Evolutionary conservation across 768 basidiomycete species (phyloP).

Genomic region (Amanita pallidorosea): DNA sequence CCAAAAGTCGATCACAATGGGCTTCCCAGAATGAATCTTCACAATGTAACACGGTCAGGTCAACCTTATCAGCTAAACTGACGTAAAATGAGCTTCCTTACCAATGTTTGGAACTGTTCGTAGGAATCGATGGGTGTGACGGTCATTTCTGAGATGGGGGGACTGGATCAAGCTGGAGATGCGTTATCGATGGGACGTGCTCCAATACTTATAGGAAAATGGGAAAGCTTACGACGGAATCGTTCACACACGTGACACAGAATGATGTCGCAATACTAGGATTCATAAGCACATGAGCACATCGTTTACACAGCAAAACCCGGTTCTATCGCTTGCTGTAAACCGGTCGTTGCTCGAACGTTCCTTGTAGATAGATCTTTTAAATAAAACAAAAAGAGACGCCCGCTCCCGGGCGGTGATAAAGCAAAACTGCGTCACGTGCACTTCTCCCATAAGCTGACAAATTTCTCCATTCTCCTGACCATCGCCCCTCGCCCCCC

Average conservation of each 20-base stretch:
- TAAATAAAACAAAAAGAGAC: too few relatives aligned
- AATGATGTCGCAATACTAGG: background rate
- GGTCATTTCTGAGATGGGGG: conserved; percentile 19
- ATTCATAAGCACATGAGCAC: background rate
- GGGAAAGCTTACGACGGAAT: background rate
- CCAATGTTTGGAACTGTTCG: conserved; percentile 31
- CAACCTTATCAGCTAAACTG: background rate
- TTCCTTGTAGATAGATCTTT: too few relatives aligned
- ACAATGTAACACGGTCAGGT: background rate
- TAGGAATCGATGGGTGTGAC: conserved; percentile 25
- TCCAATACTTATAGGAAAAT: conserved; percentile 1
- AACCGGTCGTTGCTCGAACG: too few relatives aligned
- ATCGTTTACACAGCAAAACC: background rate
- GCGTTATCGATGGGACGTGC: background rate
- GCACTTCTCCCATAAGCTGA: background rate
- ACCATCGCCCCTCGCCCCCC: background rate
- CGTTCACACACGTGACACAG: background rate
- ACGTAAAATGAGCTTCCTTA: conserved; percentile 17
- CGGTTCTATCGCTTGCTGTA: background rate
- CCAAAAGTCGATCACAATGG: conserved; percentile 61
- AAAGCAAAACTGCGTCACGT: background rate
- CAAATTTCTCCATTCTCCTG: background rate
- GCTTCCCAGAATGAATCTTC: conserved; percentile 36
- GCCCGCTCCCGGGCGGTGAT: too few relatives aligned
- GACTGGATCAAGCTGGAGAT: background rate